Evolutionary conservation across 2,329 filamentous ascomycete species (phyloP).

Genomic region (Trichocomaceae sp.): DNA sequence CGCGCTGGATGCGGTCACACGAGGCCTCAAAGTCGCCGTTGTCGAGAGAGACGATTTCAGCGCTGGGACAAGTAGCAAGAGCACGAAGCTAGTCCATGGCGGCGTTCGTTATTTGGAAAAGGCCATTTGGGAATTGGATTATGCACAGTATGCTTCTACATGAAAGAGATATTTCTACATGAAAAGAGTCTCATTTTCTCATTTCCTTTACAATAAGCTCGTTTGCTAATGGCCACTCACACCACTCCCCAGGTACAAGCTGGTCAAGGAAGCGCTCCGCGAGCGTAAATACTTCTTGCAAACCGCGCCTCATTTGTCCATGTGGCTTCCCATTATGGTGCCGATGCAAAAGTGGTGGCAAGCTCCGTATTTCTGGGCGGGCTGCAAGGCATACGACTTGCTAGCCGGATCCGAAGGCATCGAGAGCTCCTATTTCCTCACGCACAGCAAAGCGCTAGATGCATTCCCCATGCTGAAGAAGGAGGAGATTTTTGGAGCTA

Average conservation of each 20-base stretch:
- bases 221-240: not conserved
- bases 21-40: slow-evolving; percentile 70
- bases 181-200: not conserved
- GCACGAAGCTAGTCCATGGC: slow-evolving; percentile 79
- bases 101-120: slow-evolving; percentile 82
- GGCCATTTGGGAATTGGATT: slow-evolving; percentile 78
- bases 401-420: slow-evolving; percentile 81
- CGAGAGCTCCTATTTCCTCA: slow-evolving; percentile 82
- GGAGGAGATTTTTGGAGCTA: slow-evolving; percentile 67
- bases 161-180: not conserved
- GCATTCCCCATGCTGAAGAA: slow-evolving; percentile 84
- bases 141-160: slow-evolving; percentile 55
- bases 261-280: slow-evolving; percentile 74
- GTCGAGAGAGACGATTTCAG: slow-evolving; percentile 81
- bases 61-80: slow-evolving; percentile 76
- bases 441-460: slow-evolving; percentile 76
- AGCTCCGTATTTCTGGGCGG: slow-evolving; percentile 65
- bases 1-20: slow-evolving; percentile 71
- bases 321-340: slow-evolving; percentile 76
- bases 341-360: slow-evolving; percentile 79
- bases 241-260: slow-evolving; percentile 44
- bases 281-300: slow-evolving; percentile 79
- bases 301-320: slow-evolving; percentile 73
- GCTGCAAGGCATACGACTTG: slow-evolving; percentile 75
- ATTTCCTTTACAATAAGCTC: not conserved